phyloP scores from a whole-genome alignment of 805 yeast species.

The Saccharomyces kudriavzevii region DNA sequence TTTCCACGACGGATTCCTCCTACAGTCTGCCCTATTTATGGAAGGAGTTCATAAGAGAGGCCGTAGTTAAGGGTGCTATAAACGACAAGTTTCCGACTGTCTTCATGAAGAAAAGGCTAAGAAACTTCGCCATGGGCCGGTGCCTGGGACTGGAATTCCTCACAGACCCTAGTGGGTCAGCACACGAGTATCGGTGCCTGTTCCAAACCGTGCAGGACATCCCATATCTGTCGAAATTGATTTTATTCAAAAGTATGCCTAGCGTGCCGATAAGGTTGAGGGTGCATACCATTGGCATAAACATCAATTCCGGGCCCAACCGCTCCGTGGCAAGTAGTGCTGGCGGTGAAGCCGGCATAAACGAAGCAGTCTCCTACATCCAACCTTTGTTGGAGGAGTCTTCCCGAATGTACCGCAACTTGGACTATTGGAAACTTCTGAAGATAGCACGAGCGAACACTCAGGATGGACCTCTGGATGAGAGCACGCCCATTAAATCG shows the following conservation, averaged over 20 bases:
- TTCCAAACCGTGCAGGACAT: conserved; percentile 2
- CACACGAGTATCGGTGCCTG: conserved; percentile 5
- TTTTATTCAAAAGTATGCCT: conserved; percentile 3
- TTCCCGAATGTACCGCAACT: conserved; percentile 14
- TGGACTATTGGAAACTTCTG: conserved; percentile 21
- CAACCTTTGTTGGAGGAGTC: conserved; percentile 22
- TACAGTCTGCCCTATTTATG: background rate
- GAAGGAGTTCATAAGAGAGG: background rate
- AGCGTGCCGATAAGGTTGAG: conserved; percentile 2
- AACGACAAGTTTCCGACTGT: background rate
- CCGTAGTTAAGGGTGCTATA: background rate
- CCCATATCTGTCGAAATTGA: conserved; percentile 1
- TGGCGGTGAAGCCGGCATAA: background rate
- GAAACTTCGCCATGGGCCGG: background rate
- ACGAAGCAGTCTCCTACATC: conserved; percentile 7
- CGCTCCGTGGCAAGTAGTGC: background rate
- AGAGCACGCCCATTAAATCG: background rate
- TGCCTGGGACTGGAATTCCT: background rate
- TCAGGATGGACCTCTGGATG: background rate
- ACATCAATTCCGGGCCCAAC: background rate
- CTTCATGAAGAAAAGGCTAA: background rate
- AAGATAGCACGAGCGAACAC: conserved; percentile 15
- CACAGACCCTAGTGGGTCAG: background rate
- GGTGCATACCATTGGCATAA: conserved; percentile 7
- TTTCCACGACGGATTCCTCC: background rate